Evolutionary conservation across 2,329 filamentous ascomycete genomes (phyloP).

Genomic region (Stemphylium vesicarium): DNA sequence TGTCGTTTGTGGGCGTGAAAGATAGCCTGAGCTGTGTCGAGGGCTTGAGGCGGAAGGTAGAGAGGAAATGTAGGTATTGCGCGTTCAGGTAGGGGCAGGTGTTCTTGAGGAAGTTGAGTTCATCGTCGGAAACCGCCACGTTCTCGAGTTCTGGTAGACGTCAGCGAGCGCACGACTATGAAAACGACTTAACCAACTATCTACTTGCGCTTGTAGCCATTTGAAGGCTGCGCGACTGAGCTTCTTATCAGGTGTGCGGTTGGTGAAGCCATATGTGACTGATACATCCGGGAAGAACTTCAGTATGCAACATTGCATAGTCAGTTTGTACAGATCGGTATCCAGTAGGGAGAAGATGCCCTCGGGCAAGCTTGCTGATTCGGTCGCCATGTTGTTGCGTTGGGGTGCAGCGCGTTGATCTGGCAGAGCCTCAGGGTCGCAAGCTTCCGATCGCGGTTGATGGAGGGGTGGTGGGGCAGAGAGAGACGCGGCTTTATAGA

Average conservation of each 20-base stretch:
- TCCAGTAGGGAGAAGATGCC: conserved; percentile 56
- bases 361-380: conserved; percentile 41
- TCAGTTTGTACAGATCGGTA: conserved; percentile 88
- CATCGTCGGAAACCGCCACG: conserved; percentile 78
- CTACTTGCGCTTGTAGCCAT: conserved; percentile 85
- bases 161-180: conserved; percentile 9
- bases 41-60: conserved; percentile 80
- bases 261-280: conserved; percentile 93
- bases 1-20: conserved; percentile 65
- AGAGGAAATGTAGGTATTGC: conserved; percentile 81
- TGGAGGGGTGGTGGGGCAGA: conserved; percentile 41
- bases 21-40: conserved; percentile 76
- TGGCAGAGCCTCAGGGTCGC: conserved; percentile 3
- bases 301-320: conserved; percentile 89
- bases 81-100: conserved; percentile 81
- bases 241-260: conserved; percentile 92
- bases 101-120: conserved; percentile 77
- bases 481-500: conserved; percentile 12
- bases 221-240: conserved; percentile 80
- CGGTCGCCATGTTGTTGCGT: conserved; percentile 29
- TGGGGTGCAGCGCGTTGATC: conserved; percentile 1
- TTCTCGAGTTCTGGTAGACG: conserved; percentile 72
- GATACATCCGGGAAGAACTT: conserved; percentile 84
- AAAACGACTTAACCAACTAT: conserved; percentile 59
- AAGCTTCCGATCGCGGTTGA: conserved; percentile 19